Percentiles rank a stretch among this genome's conserved stretches.
Conservation (phyloP, 2,329 filamentous ascomycete genomes). For the Ascomycota sp. region DNA sequence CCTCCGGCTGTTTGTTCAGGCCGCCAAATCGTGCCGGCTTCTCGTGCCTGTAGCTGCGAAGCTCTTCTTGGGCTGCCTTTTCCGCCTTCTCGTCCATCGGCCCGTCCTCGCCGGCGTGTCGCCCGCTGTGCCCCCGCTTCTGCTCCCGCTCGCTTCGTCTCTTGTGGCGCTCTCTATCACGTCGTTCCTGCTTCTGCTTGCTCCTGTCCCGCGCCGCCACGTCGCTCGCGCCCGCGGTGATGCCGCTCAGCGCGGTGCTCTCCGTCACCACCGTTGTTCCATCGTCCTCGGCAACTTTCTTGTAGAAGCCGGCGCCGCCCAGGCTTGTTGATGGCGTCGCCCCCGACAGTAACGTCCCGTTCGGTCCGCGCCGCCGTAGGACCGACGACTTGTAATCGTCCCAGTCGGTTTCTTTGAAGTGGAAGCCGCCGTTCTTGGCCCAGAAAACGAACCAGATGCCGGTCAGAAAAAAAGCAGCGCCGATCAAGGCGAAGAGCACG, state of each 20-base stretch:
- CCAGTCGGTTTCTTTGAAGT: constrained; percentile 75
- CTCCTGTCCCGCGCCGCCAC: constrained; percentile 33
- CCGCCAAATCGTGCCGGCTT: constrained; percentile 73
- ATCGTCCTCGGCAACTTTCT: constrained; percentile 40
- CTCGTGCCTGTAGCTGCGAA: constrained; percentile 72
- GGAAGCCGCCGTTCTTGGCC: constrained; percentile 89
- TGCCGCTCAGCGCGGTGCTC: constrained; percentile 26
- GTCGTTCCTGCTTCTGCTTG: constrained; percentile 29
- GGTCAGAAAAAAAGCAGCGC: constrained; percentile 50
- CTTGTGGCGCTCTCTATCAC: constrained; percentile 18
- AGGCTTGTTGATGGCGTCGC: constrained; percentile 67
- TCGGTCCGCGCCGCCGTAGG: constrained; percentile 67
- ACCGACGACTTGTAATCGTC: constrained; percentile 97
- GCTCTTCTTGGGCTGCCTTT: constrained; percentile 41
- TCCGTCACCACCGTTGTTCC: constrained; percentile 24
- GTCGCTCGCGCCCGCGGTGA: constrained; percentile 37
- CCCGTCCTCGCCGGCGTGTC: constrained; percentile 35
- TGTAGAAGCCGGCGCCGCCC: constrained; percentile 73
- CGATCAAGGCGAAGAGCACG: constrained; percentile 68
- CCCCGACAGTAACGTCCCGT: constrained; percentile 67
- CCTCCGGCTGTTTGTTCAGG: constrained; percentile 65
- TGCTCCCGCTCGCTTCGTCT: constrained; percentile 9
- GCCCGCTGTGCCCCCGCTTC: constrained; percentile 4
- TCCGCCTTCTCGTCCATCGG: constrained; percentile 45
- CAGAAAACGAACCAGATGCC: constrained; percentile 98